Conservation (phyloP, 2,329 filamentous ascomycete genomes). For the Exophiala phaeomuriformis region DNA sequence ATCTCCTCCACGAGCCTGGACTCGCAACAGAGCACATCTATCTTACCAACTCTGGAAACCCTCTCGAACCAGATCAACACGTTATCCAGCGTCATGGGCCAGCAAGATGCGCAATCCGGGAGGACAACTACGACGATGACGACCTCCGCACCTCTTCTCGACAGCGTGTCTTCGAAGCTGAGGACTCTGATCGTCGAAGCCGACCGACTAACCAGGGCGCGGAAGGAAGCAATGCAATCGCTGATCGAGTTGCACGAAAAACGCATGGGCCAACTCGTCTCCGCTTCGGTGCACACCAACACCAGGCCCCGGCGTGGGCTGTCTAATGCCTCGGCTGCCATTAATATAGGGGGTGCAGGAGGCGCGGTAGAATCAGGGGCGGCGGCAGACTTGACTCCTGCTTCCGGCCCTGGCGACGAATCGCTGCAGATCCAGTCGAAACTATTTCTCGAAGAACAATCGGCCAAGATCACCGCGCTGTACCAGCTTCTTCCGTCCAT, state of each 20-base stretch:
- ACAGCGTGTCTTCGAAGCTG: constrained; percentile 39
- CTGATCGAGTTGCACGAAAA: constrained; percentile 38
- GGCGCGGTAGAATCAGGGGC: constrained; percentile 26
- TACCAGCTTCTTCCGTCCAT: constrained; percentile 86
- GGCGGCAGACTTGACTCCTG: constrained; percentile 24
- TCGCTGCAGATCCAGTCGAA: constrained; percentile 22
- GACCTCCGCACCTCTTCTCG: constrained; percentile 38
- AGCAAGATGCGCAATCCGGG: constrained; percentile 25
- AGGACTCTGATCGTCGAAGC: constrained; percentile 41
- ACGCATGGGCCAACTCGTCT: constrained; percentile 33
- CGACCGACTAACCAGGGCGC: constrained; percentile 38
- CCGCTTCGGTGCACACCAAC: constrained; percentile 13
- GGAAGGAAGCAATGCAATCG: constrained; percentile 38
- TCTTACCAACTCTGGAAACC: constrained; percentile 72
- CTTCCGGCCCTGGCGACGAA: constrained; percentile 11
- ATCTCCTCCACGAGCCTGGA: constrained; percentile 60
- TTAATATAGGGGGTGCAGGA: constrained; percentile 38
- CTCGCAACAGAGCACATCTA: constrained; percentile 45
- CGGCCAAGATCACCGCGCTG: constrained; percentile 81
- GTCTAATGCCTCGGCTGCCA: constrained; percentile 38
- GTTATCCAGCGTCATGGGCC: constrained; percentile 48
- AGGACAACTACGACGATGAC: constrained; percentile 11
- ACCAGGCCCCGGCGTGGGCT: constrained; percentile 22
- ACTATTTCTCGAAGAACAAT: constrained; percentile 57
- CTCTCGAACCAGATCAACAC: constrained; percentile 74